Conservation (phyloP, 768 basidiomycete genomes). For the Lactarius hengduanensis region DNA sequence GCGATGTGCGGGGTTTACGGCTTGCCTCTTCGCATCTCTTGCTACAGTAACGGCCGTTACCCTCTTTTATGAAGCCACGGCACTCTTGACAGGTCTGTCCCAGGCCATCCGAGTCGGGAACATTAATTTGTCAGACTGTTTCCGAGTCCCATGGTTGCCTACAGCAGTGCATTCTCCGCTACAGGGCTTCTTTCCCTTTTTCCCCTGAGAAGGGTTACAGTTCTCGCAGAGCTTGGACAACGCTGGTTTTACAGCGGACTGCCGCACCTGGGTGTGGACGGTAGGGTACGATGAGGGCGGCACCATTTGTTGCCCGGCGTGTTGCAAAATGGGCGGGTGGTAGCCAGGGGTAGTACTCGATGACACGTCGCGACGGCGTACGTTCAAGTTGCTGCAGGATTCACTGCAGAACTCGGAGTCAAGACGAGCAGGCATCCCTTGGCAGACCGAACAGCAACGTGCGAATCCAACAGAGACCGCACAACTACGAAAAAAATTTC, state of each 20-base stretch:
- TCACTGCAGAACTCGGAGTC: slow-evolving; percentile 12
- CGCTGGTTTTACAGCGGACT: too few relatives aligned
- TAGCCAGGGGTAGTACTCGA: too few relatives aligned
- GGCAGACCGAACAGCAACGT: neutral
- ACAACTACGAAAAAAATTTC: neutral
- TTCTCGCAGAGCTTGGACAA: too few relatives aligned
- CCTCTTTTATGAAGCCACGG: neutral
- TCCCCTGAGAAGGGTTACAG: too few relatives aligned
- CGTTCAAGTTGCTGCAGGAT: neutral
- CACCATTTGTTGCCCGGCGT: too few relatives aligned
- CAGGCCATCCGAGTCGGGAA: neutral
- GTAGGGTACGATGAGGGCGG: too few relatives aligned
- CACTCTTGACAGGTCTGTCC: slow-evolving; percentile 6
- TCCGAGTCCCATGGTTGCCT: neutral
- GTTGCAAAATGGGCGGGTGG: too few relatives aligned
- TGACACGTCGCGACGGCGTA: too few relatives aligned
- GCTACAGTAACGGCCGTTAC: slow-evolving; percentile 1
- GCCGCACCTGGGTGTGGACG: too few relatives aligned
- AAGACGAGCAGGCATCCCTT: neutral
- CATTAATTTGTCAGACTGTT: neutral
- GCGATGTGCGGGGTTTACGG: neutral
- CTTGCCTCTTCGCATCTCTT: neutral
- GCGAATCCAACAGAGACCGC: neutral
- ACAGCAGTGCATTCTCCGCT: neutral
- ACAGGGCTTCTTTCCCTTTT: too few relatives aligned